Evolutionary conservation across 352 stramenopile genomes (phyloP), one percentile per base, ranked within the genome.

Genomic region (Phytophthora megakarya): DNA sequence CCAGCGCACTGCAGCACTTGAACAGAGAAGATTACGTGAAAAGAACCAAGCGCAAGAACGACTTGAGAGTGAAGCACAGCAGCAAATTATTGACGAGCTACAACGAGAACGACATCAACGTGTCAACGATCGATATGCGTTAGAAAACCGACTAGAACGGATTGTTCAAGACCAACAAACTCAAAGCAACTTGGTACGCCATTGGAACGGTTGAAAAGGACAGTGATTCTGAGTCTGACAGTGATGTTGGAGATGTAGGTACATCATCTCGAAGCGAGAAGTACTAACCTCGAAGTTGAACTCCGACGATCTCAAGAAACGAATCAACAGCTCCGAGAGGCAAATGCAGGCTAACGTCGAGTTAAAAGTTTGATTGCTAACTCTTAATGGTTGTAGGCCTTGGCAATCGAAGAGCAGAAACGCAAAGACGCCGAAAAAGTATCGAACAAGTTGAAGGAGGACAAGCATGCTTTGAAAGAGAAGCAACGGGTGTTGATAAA

Each of bases 391-490:
- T 11, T 46, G n/a, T 30, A 75, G 62, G 40, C 12, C 40, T 47
- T 75, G 32, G 23, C 23, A 35, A 38, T 18, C 11, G 67, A 75
- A 26, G 26, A 51, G 5, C 55, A 67, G 21, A 53, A 51, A 45
- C 51, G 55, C 22, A 42, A 44, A 12, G 43, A 57, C 11, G 46
- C 25, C 15, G 70, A 81, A 26, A 54, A 51, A n/a, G 32, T 68
- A 3, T 21, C 28, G n/a, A 74, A 53, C 39, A 63, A 33, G 3
- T 18, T 56, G 2, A 53, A 77, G 18, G 50, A 68, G 16, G 80
- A 86, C 30, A 91, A 89, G 21, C 18, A 65, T 19, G 21, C 37
- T 7, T 51, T 84, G 7, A 76, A 89, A 39, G 78, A 89, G 5
- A 87, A 84, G 23, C 43, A 77, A 3, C 65, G 64, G 38, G 35